Percentiles rank a stretch among this genome's conserved stretches.
Evolutionary conservation across 2,329 filamentous ascomycete genomes (phyloP).

Genomic region (Colletotrichum siamense): DNA sequence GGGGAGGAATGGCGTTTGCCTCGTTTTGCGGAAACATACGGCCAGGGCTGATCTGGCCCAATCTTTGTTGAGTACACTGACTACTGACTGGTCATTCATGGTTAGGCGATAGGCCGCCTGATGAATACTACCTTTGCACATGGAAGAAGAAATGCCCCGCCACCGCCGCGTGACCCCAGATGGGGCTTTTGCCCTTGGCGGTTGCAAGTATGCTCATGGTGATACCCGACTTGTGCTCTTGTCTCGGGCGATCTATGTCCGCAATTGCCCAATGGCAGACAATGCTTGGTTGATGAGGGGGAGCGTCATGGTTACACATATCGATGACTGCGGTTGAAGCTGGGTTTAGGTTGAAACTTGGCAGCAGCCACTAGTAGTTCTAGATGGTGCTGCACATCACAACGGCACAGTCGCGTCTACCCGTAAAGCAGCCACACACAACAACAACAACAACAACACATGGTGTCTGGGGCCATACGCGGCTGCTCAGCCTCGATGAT

Average conservation of each 20-base stretch:
- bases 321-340: not conserved
- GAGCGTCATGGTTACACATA: not conserved
- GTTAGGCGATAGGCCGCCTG: not conserved
- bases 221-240: not conserved
- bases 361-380: not conserved
- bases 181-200: not conserved
- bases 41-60: slow-evolving; percentile 10
- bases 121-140: not conserved
- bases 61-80: slow-evolving; percentile 19
- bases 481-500: not conserved
- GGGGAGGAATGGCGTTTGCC: slow-evolving; percentile 19
- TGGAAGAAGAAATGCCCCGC: not conserved
- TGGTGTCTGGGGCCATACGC: not conserved
- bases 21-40: slow-evolving; percentile 18
- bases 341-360: not conserved
- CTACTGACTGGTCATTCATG: slow-evolving; percentile 12
- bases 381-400: not conserved
- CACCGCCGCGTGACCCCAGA: not conserved
- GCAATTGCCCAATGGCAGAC: not conserved
- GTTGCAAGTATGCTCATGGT: not conserved
- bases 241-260: not conserved
- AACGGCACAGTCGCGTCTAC: not conserved
- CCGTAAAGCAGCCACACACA: not conserved
- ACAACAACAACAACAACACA: not conserved
- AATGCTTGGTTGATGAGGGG: not conserved